Evolutionary conservation across 306 rosid genomes (phyloP), one percentile per base, ranked within the genome.

Genomic region (Erythrophleum fordii): DNA sequence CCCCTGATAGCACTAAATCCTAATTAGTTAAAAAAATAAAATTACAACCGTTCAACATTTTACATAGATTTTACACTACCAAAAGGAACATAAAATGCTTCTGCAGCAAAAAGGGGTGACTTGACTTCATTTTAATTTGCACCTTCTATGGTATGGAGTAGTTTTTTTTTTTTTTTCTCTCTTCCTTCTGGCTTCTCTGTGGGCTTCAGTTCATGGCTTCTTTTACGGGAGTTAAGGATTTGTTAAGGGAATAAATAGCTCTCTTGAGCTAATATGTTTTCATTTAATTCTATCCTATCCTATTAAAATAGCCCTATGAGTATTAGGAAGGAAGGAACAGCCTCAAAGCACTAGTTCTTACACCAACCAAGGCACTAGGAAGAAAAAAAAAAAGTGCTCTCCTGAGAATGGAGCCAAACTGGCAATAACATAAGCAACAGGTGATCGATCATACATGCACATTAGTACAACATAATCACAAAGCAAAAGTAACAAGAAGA

Each of bases 81-180:
- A 46, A 39, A 51, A 41, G 18, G 75, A 65, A 35, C 14, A 58
- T 9, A 56, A 70, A 58, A 56, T 52, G 49, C 7, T 42, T 69
- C 69, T 55, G 51, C 48, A 42, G 70, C 58, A 26, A 72, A 52
- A 73, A 26, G 3, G 60, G 60, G 18, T 55, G 42, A 35, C 59
- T 10, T 31, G 53, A 45, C 45, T 64, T 51, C 44, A 72, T 73
- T 64, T 65, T 8, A n/a, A 41, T 37, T 37, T 65, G 48, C 71
- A 65, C 12, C 42, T 35, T 66, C 14, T 6, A 5, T 20, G 51
- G 49, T 39, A 66, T 11, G 39, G 8, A 17, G 26, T 17, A 37
- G 26, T 9, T 0, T 22, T 41, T 66, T 39, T 20, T 2, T 51
- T 51, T 51, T n/a, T n/a, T n/a, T n/a, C n/a, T n/a, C n/a, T n/a